Evolutionary conservation across 495 filamentous ascomycete species (phyloP), one percentile per base, ranked within the genome.

Genomic region (Penicillium roqueforti): DNA sequence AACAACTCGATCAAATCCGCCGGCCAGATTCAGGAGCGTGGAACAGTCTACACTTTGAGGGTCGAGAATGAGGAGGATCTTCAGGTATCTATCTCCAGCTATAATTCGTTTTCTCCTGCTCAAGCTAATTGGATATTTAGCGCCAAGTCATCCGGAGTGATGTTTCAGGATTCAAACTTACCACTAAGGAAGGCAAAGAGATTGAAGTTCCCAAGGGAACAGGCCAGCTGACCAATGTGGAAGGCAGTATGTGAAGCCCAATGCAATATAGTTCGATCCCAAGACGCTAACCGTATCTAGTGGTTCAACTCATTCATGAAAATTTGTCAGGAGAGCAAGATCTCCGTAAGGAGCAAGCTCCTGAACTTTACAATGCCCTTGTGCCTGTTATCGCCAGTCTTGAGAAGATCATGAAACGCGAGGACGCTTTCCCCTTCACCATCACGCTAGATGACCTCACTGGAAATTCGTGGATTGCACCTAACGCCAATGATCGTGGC

Each of bases 401-500:
- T 1, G 71, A 81, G 51, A 79, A 83, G 23, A 95, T 96, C 79
- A 65, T 92, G 16, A 80, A 80, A 10, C 83, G 89, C 13, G 76
- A 83, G 8, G 76, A 82, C 8, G 80, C 76, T 2, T 92, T 92
- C 63, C 93, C 95, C n/a, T 96, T 97, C 76, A 83, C 86, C 6
- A 71, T 97, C 29, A 82, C 80, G 10, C 67, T 96, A 29, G 89
- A 99, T 67, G 93, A 99, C 61, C 87, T 87, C 2, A 88, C 91
- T 4, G 93, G 93, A n/a, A 99, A 99, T 76, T 95, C 89, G 3
- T 97, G 88, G 82, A 95, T 99, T 61, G 90, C 95, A 45, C 93
- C 93, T 28, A 86, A 87, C 55, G 80, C 86, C 51, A 72, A 80
- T 37, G 88, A 92, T 61, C 73, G 69, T 29, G 72, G 66, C 46